Evolutionary conservation across 2,329 filamentous ascomycete species (phyloP), one percentile per base, ranked within the genome.

Genomic region (Tolypocladium endophyticum): DNA sequence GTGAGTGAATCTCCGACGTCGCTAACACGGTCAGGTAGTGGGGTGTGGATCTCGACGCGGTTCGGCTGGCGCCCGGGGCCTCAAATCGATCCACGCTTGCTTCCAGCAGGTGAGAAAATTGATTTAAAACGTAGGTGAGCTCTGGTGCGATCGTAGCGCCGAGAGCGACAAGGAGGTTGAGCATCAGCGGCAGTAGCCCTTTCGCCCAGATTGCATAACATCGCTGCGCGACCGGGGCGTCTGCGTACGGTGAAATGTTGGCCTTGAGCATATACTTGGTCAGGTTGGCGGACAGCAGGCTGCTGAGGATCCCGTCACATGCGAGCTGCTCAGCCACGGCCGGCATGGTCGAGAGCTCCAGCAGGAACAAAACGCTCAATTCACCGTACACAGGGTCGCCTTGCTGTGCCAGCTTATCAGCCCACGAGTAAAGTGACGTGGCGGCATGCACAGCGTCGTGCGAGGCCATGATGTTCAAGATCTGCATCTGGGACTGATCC

Each of bases 311-410:
- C 38, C 89, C 92, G 66, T 96, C 91, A 47, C 91, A 87, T 0
- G 93, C 94, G 66, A 99, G 85, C 63, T 94, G 89, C 71, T 97
- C 93, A 3, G 94, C 93, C 57, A 97, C 81, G 23, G 84, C 75
- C 0, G 89, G 88, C 18, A 97, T 81, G 18, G 85, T 87, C 1
- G 92, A 96, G 16, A 99, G 81, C 65, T 96, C 90, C 28, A 96
- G 84, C 18, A 99, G 81, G 73, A 97, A 95, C 33, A 92, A 81
- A 47, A 96, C 82, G 67, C 89, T 90, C n/a, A 97, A 83, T 70
- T 97, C 92, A 64, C 92, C 94, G 72, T 97, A 97, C 36, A 97
- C 79, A 0, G 94, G 93, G 69, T 97, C 93, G 35, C 87, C 85
- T 60, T 88, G 83, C 41, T 88, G 81, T 0, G 88, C 83, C 30